Base-by-base conservation (phyloP, 1,139 yeast species). In the Yamadazyma songkhlaensis region DNA sequence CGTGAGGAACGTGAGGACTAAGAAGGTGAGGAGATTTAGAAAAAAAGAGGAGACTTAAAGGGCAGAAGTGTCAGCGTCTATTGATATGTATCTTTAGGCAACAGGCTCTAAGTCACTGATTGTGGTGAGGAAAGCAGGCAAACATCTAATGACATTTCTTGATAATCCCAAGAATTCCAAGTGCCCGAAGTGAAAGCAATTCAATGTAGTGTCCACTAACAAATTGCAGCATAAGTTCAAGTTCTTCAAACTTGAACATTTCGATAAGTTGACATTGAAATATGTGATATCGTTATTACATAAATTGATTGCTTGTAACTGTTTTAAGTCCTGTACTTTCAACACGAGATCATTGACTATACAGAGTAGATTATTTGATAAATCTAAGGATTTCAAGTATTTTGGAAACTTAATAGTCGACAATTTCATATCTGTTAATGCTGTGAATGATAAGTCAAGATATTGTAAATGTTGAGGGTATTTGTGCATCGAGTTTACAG, bases 141-240 rank as follows among this genome's bases (percentile, higher is more conserved):
- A 10, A 6, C 29, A 21, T 9, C n/a, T 15, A 7, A 29, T 21
- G 11, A 32, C 23, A 24, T 37, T 37, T 11, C 37, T 29, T 2
- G 30, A 13, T 14, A 36, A 22, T 10, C 34, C 36, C 12, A 33
- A 10, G 12, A 25, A 26, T 14, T 24, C 13, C 8, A 37, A 11
- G 15, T 6, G 22, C 9, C 22, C 13, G n/a, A 22, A 25, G 14
- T 25, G 12, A 3, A 17, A 9, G 9, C 20, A 17, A 29, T 32
- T 32, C 4, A 34, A 34, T 3, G 35, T 30, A 13, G 26, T 26
- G 31, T 33, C 31, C 12, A 20, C 25, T 10, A 61, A 40, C 23
- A 57, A 35, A 35, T 61, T 61, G 36, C 57, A 45, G 2, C 63
- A 52, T 14, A 60, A 42, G 34, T 61, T 50, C 8, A 61, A 35